Percentiles rank a stretch among this genome's conserved stretches.
These are phyloP conservation scores for Leccinum variicolor DNA, from an alignment of 768 basidiomycete genomes.

Conservation along the genomic window DNA sequence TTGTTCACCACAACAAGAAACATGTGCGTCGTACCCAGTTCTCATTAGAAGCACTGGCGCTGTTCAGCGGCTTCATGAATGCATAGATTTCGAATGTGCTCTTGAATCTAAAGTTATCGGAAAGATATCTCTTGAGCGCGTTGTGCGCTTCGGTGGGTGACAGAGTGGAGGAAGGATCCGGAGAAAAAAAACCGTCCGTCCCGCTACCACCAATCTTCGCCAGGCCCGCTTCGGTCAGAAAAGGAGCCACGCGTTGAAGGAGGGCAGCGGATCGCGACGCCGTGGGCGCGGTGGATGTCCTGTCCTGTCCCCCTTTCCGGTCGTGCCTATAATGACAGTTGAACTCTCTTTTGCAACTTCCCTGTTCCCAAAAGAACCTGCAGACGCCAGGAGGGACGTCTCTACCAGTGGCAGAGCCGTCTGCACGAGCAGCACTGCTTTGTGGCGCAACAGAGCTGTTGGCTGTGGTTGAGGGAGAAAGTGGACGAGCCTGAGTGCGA, in stretches of 20 bases:
- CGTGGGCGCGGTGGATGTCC: background rate
- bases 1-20: background rate
- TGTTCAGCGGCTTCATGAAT: slow-evolving; percentile 38
- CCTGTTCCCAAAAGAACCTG: slow-evolving; percentile 44
- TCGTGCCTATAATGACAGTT: slow-evolving; percentile 43
- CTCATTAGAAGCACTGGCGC: slow-evolving; percentile 36
- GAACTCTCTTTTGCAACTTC: slow-evolving; percentile 45
- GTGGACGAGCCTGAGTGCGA: background rate
- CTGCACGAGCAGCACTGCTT: background rate
- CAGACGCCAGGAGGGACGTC: slow-evolving; percentile 39
- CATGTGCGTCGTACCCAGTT: slow-evolving; percentile 38
- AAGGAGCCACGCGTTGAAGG: slow-evolving; percentile 35
- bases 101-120: slow-evolving; percentile 42
- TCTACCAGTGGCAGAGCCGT: background rate
- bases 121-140: slow-evolving; percentile 40
- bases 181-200: slow-evolving; percentile 41
- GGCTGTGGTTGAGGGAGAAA: slow-evolving; percentile 7
- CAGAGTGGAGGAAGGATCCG: slow-evolving; percentile 28
- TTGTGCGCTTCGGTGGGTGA: slow-evolving; percentile 49
- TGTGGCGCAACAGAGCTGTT: slow-evolving; percentile 1
- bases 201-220: slow-evolving; percentile 41
- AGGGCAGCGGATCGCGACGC: slow-evolving; percentile 13
- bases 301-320: slow-evolving; percentile 4
- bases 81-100: slow-evolving; percentile 42
- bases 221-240: slow-evolving; percentile 45